Evolutionary conservation across 495 filamentous ascomycete genomes (phyloP), one percentile per base, ranked within the genome.

Genomic region (Penicillium bovifimosum): DNA sequence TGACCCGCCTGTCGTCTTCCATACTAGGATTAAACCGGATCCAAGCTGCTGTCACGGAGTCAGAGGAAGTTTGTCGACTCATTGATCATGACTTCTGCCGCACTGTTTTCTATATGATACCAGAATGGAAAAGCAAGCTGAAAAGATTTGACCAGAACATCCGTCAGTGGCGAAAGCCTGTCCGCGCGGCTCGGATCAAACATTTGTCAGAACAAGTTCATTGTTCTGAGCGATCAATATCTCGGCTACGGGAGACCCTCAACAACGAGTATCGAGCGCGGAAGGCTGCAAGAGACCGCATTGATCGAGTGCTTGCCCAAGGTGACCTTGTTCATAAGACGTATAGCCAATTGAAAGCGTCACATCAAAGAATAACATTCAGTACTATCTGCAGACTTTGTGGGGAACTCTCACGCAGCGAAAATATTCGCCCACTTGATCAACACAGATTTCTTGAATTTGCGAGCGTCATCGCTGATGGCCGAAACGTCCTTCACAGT

Each of bases 61-160:
- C 26, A 13, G 10, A 48, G 6, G 24, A 24, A 6, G 14, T 1
- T 4, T 11, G 17, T 27, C 18, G 14, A 18, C 28, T 16, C 6
- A 27, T 64, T 14, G 61, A 60, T 18, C 41, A 58, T 41, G 42
- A 58, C 13, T 66, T 54, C 41, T 65, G 62, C 48, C 40, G 43
- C 6, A 38, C 52, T 28, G 56, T 17, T 1, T 65, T 60, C 16
- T 9, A 6, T 17, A 7, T 4, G 9, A 42, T 31, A 16, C 43
- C 56, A 33, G 10, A 20, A 16, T 51, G 41, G 46, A 41, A 17
- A 27, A 35, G 14, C 10, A 3, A 44, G 7, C 13, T 60, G 10
- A 29, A 28, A 14, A 20, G 26, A 10, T 17, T 31, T 6, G 27
- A 31, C 5, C 20, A 14, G 27, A 24, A 40, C 1, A 41, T 60